phyloP scores from a whole-genome alignment of 1,284 basidiomycete species.

The Leccinum pseudoinsigne region DNA sequence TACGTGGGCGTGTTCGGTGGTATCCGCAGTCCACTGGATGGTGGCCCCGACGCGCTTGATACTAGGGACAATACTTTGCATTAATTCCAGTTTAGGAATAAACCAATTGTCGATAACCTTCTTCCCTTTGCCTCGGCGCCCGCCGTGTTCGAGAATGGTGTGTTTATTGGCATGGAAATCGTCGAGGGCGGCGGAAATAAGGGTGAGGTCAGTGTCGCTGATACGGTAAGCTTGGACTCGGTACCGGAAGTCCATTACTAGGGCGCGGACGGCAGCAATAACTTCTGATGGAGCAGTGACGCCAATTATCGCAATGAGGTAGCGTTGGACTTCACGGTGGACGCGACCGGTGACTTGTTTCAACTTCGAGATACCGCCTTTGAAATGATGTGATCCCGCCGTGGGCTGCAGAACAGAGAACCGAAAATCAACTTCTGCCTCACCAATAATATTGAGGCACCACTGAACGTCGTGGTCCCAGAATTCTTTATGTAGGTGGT shows the following conservation, averaged over 20 bases:
- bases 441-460: not conserved
- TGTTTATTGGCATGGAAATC: not conserved
- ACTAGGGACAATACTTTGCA: not conserved
- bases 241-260: not conserved
- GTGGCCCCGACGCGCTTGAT: not conserved
- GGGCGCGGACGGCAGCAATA: not conserved
- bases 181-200: not conserved
- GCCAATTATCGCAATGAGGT: not conserved
- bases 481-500: not conserved
- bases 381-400: not conserved
- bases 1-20: not conserved
- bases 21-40: not conserved
- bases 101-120: not conserved
- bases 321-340: too few relatives aligned
- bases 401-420: not conserved
- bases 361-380: not conserved
- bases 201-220: not conserved
- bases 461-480: not conserved
- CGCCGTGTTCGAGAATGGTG: not conserved
- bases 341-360: not conserved
- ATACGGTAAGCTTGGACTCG: not conserved
- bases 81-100: not conserved
- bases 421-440: not conserved
- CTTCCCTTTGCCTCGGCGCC: not conserved
- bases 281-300: not conserved